Percentiles rank a stretch among this genome's conserved stretches.
Conservation (phyloP, 2,329 filamentous ascomycete species). For the Malbranchea cinnamomea region DNA sequence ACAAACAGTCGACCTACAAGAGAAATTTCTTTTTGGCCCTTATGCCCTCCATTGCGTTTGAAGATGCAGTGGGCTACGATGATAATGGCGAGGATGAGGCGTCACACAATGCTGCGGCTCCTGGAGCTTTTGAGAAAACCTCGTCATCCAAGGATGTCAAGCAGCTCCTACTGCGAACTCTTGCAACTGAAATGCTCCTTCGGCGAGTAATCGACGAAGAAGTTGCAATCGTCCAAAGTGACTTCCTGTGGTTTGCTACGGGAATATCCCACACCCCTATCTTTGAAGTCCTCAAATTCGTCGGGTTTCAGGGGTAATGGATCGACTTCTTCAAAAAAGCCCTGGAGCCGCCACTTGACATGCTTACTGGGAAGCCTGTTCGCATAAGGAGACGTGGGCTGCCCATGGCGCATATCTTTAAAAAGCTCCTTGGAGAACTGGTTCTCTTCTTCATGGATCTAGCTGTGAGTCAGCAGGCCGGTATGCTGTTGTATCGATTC, state of each 20-base stretch:
- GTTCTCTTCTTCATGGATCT: conserved; percentile 35
- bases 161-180: conserved; percentile 25
- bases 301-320: conserved; percentile 31
- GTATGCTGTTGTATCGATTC: conserved; percentile 31
- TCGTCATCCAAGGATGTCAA: conserved; percentile 19
- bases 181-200: conserved; percentile 25
- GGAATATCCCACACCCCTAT: conserved; percentile 32
- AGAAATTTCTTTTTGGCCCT: conserved; percentile 22
- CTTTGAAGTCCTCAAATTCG: conserved; percentile 28
- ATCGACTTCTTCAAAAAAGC: conserved; percentile 32
- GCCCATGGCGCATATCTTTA: conserved; percentile 32
- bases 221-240: conserved; percentile 28
- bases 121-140: conserved; percentile 6
- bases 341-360: conserved; percentile 32
- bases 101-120: conserved; percentile 10
- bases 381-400: conserved; percentile 30
- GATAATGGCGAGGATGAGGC: conserved; percentile 14
- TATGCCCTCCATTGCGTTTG: conserved; percentile 16
- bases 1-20: conserved; percentile 14
- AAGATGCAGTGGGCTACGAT: conserved; percentile 15
- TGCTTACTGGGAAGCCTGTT: conserved; percentile 20
- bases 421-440: conserved; percentile 34
- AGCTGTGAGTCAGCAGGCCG: conserved; percentile 29
- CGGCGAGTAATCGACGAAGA: conserved; percentile 20
- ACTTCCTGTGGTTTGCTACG: conserved; percentile 30